Evolutionary conservation across 257 asterid genomes (phyloP).

Genomic region (Nemophila menziesii): DNA sequence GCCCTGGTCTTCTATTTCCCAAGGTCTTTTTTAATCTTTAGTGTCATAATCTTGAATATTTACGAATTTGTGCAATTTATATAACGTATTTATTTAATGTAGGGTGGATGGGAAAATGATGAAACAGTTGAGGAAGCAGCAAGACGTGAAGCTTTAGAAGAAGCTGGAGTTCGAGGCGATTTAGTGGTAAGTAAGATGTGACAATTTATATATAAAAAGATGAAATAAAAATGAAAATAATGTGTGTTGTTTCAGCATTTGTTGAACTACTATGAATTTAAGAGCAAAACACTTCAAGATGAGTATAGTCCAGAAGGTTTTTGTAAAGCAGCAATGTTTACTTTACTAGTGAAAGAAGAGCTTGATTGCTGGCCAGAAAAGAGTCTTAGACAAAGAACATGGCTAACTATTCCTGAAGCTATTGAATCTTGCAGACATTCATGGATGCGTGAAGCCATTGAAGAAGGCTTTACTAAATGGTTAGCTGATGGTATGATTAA

Average conservation of each 20-base stretch:
- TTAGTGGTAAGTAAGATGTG: constrained; percentile 73
- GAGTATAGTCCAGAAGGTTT: constrained; percentile 81
- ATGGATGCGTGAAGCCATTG: constrained; percentile 94
- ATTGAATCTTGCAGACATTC: constrained; percentile 51
- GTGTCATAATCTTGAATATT: neutral
- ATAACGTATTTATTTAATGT: constrained; percentile 1
- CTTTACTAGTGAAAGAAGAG: constrained; percentile 72
- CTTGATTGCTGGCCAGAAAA: constrained; percentile 86
- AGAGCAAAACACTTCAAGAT: constrained; percentile 82
- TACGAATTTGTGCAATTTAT: neutral
- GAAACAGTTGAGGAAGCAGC: constrained; percentile 93
- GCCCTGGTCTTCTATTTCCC: constrained; percentile 93
- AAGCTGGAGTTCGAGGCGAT: constrained; percentile 93
- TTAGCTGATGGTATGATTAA: constrained; percentile 43
- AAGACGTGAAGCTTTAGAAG: constrained; percentile 84
- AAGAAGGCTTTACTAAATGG: constrained; percentile 69
- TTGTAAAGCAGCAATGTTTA: constrained; percentile 80
- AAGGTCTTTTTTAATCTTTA: constrained; percentile 37
- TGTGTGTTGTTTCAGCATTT: constrained; percentile 45
- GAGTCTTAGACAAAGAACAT: constrained; percentile 49
- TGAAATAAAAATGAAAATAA: neutral
- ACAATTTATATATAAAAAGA: too few relatives aligned
- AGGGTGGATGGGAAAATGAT: constrained; percentile 99
- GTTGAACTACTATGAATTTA: constrained; percentile 57
- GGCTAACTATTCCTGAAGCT: constrained; percentile 65